Conservation (phyloP, 2,329 filamentous ascomycete species). For the Microsporum canis region DNA sequence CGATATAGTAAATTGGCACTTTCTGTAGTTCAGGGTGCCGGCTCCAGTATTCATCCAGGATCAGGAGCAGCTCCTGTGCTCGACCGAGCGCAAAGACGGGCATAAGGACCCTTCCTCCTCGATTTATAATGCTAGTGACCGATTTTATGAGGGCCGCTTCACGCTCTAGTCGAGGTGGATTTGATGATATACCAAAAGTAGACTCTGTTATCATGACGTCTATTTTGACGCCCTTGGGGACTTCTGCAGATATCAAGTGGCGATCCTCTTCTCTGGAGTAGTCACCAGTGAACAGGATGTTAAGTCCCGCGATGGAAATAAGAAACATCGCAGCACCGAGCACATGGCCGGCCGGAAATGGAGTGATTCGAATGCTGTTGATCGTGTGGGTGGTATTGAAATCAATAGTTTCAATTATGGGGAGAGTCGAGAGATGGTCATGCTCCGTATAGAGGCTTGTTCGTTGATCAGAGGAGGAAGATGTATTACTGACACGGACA, state of each 20-base stretch:
- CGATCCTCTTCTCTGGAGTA: conserved; percentile 93
- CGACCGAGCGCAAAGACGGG: conserved; percentile 90
- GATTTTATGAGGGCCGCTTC: conserved; percentile 93
- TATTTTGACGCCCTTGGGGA: conserved; percentile 78
- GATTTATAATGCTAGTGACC: conserved; percentile 79
- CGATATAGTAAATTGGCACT: conserved; percentile 93
- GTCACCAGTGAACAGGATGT: conserved; percentile 94
- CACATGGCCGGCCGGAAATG: conserved; percentile 95
- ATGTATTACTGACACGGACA: conserved; percentile 69
- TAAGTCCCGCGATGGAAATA: conserved; percentile 91
- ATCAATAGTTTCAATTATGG: conserved; percentile 91
- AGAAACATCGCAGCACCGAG: conserved; percentile 96
- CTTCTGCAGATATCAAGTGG: conserved; percentile 85
- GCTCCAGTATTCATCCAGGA: conserved; percentile 93
- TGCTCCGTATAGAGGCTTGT: conserved; percentile 80
- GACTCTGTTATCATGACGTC: conserved; percentile 97
- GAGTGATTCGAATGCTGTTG: conserved; percentile 90
- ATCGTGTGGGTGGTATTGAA: conserved; percentile 98
- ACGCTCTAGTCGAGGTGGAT: conserved; percentile 79
- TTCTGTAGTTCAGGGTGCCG: conserved; percentile 81
- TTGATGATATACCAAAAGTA: conserved; percentile 90
- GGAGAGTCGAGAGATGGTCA: conserved; percentile 86
- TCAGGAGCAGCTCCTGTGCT: conserved; percentile 86
- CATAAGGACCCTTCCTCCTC: conserved; percentile 83
- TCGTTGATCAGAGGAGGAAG: conserved; percentile 50